phyloP scores from a whole-genome alignment of 1,284 basidiomycete species.

The Heterobasidion irregulare region DNA sequence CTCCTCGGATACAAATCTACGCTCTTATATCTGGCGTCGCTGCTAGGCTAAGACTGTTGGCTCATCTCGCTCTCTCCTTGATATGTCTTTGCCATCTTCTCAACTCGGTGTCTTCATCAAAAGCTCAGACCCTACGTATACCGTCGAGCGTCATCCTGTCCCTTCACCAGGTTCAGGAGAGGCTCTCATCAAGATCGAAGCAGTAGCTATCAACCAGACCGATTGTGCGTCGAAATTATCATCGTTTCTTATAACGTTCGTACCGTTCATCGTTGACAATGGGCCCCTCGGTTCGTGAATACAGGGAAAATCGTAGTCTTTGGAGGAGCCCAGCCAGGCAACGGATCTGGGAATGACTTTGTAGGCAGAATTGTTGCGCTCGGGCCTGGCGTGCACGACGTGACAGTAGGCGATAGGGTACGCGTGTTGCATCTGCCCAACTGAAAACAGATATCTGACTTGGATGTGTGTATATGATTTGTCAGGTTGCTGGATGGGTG shows the following conservation, averaged over 20 bases:
- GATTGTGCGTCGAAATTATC: constrained; percentile 14
- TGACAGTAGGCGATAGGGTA: background rate
- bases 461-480: background rate
- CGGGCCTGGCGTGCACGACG: background rate
- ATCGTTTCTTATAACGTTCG: background rate
- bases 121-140: background rate
- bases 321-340: background rate
- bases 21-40: too few species aligned
- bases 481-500: background rate
- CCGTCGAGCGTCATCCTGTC: constrained; percentile 2
- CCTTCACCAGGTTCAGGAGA: constrained; percentile 18
- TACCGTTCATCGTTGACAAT: background rate
- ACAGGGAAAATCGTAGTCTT: background rate
- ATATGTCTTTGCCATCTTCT: background rate
- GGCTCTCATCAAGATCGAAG: constrained; percentile 21
- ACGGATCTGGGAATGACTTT: background rate
- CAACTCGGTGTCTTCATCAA: background rate
- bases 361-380: background rate
- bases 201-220: constrained; percentile 23
- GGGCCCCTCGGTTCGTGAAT: too few species aligned
- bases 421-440: background rate
- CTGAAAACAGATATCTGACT: background rate
- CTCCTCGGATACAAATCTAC: too few species aligned
- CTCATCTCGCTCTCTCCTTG: too few species aligned
- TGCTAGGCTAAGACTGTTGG: too few species aligned